phyloP scores from a whole-genome alignment of 192 early-diverging fungal genomes.

The Neocallimastix lanati region DNA sequence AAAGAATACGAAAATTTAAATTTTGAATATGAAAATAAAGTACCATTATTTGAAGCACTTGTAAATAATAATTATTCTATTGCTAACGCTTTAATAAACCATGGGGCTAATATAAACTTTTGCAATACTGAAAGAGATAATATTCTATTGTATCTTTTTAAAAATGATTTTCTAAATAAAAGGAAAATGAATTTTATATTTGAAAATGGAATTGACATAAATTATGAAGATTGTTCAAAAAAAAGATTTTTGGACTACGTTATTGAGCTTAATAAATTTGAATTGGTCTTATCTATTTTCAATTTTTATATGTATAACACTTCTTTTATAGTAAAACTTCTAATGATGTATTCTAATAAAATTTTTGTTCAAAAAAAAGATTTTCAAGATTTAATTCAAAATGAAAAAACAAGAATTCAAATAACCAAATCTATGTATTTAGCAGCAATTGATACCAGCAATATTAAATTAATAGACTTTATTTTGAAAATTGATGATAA shows the following conservation, averaged over 20 bases:
- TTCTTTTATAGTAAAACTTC: not conserved
- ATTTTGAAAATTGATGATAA: not conserved
- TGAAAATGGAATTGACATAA: not conserved
- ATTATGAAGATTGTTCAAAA: not conserved
- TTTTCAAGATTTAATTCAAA: not conserved
- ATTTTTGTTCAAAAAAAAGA: not conserved
- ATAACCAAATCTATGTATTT: not conserved
- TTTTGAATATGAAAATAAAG: not conserved
- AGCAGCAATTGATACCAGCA: not conserved
- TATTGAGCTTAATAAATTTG: not conserved
- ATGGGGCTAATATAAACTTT: not conserved
- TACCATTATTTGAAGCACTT: not conserved
- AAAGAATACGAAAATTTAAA: not conserved
- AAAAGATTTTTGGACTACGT: not conserved
- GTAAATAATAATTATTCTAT: not conserved
- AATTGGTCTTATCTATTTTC: not conserved
- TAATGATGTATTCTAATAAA: not conserved
- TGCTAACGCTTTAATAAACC: not conserved
- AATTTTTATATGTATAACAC: not conserved
- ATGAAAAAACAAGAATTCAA: not conserved
- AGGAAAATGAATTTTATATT: not conserved
- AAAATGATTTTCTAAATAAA: not conserved
- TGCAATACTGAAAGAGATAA: not conserved
- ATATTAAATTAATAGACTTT: not conserved
- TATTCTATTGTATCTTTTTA: not conserved